Evolutionary conservation across 148 eudicot genomes (phyloP).

Genomic region (Nepenthes mirabilis): DNA sequence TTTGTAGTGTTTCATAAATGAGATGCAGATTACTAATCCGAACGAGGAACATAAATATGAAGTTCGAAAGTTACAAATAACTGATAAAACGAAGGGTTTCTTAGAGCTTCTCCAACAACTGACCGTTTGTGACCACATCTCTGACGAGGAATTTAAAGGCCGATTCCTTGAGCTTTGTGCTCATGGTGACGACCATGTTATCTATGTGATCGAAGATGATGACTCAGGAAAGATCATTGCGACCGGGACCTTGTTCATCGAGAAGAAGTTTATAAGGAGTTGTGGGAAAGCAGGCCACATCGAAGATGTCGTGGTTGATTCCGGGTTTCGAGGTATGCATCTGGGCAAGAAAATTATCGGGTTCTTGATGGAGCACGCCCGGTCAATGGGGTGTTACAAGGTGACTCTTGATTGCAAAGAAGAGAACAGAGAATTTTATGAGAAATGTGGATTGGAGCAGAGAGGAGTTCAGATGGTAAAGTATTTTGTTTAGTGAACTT

Average conservation of each 20-base stretch:
- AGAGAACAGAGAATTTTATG: conserved; percentile 48
- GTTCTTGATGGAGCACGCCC: conserved; percentile 56
- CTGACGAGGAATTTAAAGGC: conserved; percentile 44
- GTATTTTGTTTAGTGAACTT: conserved; percentile 32
- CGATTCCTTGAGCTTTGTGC: conserved; percentile 48
- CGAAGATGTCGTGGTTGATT: conserved; percentile 85
- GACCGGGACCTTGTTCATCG: conserved; percentile 72
- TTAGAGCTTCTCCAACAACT: background rate
- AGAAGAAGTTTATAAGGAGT: conserved; percentile 67
- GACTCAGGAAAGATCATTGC: conserved; percentile 47
- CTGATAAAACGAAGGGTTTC: background rate
- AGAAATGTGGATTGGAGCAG: conserved; percentile 70
- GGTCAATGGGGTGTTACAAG: conserved; percentile 66
- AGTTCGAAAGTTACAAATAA: background rate
- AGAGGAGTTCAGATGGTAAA: conserved; percentile 78
- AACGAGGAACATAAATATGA: background rate
- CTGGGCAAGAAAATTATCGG: conserved; percentile 59
- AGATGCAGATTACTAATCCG: background rate
- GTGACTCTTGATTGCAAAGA: conserved; percentile 75
- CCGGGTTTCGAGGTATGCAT: conserved; percentile 47
- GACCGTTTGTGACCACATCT: background rate
- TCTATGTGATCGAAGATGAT: conserved; percentile 72
- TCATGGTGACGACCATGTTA: conserved; percentile 54
- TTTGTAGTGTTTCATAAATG: background rate
- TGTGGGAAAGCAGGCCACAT: conserved; percentile 86